Base-by-base conservation (phyloP, 495 filamentous ascomycete species). In the Alectoria sarmentosa region DNA sequence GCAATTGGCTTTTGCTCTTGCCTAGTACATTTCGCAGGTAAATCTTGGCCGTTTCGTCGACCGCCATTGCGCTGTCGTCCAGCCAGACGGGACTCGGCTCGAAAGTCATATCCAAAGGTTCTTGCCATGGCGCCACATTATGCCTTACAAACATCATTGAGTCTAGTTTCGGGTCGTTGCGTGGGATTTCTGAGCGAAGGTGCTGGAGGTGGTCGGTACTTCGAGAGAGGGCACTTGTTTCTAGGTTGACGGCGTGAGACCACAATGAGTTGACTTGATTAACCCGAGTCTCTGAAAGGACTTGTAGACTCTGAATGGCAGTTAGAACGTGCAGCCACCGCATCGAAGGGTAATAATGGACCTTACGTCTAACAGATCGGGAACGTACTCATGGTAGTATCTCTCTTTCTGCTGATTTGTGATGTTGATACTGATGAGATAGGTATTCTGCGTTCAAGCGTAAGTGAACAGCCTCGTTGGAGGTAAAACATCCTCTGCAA, bases 61-160 rank as follows among this genome's bases (percentile, higher is more conserved):
- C 83, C 7, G 90, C 79, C 79, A 99, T 92, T 21, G 81, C 73
- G 59, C 86, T 88, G 69, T 96, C 93, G 69, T 99, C 94, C 71
- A 96, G 90, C 95, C 95, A 99, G 58, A 99, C 87, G 9, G 92
- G 92, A 73, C 92, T 96, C 1, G 94, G 90, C 75, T 99, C 95
- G 69, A 99, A 99, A 19, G 75, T 78, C 71, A 96, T 84, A 76
- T 95, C 86, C 10, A 79, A 65, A 3, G 95, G 95, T 71, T 98
- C 95, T 66, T 89, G 85, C 76, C 87, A 91, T 64, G 82, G 77
- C 46, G 82, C 84, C 66, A 87, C 85, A 69, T 99, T 99, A 75
- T 99, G 94, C 62, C 88, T 86, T 44, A 92, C 84, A 75, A 95
- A 99, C 95, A 99, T 99, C 79, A 93, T 89, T 36, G 91, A 95